Conservation (phyloP, 78 protist genomes). For the Polysphondylium violaceum region DNA sequence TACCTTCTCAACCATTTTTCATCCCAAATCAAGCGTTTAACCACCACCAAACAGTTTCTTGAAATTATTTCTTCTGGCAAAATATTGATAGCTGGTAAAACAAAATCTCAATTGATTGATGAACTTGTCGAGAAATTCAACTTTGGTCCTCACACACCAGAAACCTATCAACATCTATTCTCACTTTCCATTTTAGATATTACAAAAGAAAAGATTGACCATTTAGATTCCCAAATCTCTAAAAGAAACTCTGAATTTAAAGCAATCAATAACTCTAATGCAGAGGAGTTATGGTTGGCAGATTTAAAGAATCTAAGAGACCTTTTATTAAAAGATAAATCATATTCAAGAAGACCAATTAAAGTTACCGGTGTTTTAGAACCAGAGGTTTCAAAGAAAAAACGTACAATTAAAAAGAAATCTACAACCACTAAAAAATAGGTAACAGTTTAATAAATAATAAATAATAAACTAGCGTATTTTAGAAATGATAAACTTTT, state of each 20-base stretch:
- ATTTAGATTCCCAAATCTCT: not conserved
- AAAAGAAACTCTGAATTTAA: not conserved
- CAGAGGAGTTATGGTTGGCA: conserved; percentile 32
- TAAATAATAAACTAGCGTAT: too few relatives aligned
- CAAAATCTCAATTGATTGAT: conserved; percentile 35
- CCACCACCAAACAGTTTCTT: conserved; percentile 3
- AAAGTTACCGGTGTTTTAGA: too few relatives aligned
- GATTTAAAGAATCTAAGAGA: conserved; percentile 40
- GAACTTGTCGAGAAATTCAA: not conserved
- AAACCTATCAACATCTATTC: conserved; percentile 39
- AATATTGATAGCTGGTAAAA: conserved; percentile 35
- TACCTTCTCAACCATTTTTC: not conserved
- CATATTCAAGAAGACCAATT: conserved; percentile 26
- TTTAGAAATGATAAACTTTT: too few relatives aligned
- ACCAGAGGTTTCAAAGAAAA: not conserved
- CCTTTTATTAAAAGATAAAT: conserved; percentile 1
- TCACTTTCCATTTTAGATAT: conserved; percentile 63
- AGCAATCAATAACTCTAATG: not conserved
- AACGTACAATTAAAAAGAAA: not conserved
- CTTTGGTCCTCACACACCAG: conserved; percentile 18
- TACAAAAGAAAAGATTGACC: conserved; percentile 69
- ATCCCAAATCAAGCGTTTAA: not conserved
- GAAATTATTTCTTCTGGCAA: conserved; percentile 38
- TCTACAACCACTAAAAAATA: too few relatives aligned
- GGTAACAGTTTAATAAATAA: too few relatives aligned